These are phyloP conservation scores for Lolium multiflorum DNA, from an alignment of 176 grass and related monocot genomes.

Conservation along the genomic window DNA sequence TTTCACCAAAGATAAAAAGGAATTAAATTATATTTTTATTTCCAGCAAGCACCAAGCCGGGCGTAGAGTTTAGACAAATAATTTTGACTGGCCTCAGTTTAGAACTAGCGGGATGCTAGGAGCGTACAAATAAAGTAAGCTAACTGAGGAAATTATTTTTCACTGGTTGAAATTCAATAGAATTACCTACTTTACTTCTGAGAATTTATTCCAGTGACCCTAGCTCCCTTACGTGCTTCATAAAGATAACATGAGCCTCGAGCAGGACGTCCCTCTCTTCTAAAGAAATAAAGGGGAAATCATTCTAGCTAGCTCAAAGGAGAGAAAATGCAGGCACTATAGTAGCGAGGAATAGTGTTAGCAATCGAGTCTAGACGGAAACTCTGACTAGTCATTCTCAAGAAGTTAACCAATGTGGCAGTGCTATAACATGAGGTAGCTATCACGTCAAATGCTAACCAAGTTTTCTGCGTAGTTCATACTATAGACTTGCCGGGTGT, in stretches of 20 bases:
- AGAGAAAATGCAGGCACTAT: neutral
- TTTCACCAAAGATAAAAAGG: no score
- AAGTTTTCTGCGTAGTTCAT: neutral
- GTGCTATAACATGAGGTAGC: neutral
- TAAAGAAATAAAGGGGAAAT: neutral
- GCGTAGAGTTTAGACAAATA: neutral
- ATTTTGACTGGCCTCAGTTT: neutral
- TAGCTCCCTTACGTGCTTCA: neutral
- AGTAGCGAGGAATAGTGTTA: neutral
- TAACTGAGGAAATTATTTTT: neutral
- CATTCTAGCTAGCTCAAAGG: neutral
- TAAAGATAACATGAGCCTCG: neutral
- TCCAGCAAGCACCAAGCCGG: no score
- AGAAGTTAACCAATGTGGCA: neutral
- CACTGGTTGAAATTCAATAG: no score
- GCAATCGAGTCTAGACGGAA: neutral
- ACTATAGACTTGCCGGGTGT: neutral
- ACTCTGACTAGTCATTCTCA: neutral
- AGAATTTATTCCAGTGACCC: neutral
- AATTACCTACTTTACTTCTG: neutral
- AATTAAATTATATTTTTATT: no score
- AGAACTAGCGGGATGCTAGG: neutral
- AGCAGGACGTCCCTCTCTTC: neutral
- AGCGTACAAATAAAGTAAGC: neutral
- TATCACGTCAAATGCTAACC: neutral